Base-by-base conservation (phyloP, 2,329 filamentous ascomycete species). In the Bipolaris gigantea region DNA sequence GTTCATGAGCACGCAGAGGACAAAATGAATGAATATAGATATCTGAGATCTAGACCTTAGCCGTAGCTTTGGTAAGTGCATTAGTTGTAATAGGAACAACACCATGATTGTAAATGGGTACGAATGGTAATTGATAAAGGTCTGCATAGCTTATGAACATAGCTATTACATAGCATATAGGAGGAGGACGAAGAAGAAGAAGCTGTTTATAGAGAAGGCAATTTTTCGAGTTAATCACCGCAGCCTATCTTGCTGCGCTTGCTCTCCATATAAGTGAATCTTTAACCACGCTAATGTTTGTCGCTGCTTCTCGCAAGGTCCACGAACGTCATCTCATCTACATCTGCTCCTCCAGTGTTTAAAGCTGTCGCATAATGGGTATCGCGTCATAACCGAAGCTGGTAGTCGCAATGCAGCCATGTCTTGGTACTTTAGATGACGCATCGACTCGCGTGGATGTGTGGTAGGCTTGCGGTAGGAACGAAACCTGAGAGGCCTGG, bases 251-350 rank as follows among this genome's bases (percentile, higher is more conserved):
- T 34, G 23, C 23, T 30, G 16, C n/a, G 40, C 48, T 23, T 50
- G 40, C n/a, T 44, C 40, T 7, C 48, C 40, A 23, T 33, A 50
- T 33, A 50, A 50, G 32, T 23, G 40, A 39, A 50, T 50, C 33
- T 50, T 15, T 39, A 43, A 34, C 48, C 18, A 40, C 33, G 15
- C 30, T 57, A 60, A 8, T 21, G 27, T 13, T 36, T 58, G 19
- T 44, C 47, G 21, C 35, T 48, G 21, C 38, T 18, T 21, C 44
- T 10, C 30, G 27, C 35, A 13, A 66, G 13, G 38, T 70, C 63
- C 38, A 55, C 33, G 42, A 65, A 69, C 32, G 47, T 62, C 21
- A 72, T 57, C 52, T 73, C 69, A 11, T 67, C 66, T 18, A 33
- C 45, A 19, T 66, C 59, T 5, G 58, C 56, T 38, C 48, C 48